A percentile compares a stretch with the other conserved stretches of the same genome.
Evolutionary conservation across 306 rosid species (phyloP).

Genomic region (Datisca glomerata): DNA sequence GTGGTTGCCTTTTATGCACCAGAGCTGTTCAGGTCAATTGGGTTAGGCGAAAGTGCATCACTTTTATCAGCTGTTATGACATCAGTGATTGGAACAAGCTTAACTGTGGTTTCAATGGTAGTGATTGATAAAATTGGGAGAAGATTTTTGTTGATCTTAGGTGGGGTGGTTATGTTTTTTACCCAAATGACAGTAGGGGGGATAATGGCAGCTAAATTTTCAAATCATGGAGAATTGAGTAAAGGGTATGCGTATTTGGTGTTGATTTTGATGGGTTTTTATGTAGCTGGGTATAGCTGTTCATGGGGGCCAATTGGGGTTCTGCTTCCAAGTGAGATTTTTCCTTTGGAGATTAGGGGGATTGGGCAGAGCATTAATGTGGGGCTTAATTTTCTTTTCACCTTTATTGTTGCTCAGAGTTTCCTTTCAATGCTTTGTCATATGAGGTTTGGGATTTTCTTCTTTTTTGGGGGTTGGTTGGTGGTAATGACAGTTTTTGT

Average conservation of each 20-base stretch:
- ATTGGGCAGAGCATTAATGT: conserved; percentile 35
- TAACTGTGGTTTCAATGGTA: conserved; percentile 40
- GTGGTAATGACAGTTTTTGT: conserved; percentile 31
- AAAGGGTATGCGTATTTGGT: conserved; percentile 25
- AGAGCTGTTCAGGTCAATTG: conserved; percentile 29
- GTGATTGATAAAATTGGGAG: conserved; percentile 35
- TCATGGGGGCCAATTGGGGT: conserved; percentile 40
- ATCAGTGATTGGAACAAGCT: conserved; percentile 24
- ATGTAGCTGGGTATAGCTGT: conserved; percentile 35
- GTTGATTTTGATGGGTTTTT: conserved; percentile 22
- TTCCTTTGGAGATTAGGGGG: conserved; percentile 28
- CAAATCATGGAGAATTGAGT: conserved; percentile 26
- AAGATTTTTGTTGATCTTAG: conserved; percentile 24
- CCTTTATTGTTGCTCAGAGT: conserved; percentile 31
- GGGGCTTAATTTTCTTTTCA: conserved; percentile 37
- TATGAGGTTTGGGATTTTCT: conserved; percentile 28
- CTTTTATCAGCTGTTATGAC: conserved; percentile 33
- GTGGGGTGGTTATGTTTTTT: conserved; percentile 31
- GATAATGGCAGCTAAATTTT: conserved; percentile 20
- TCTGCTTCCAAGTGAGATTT: conserved; percentile 39
- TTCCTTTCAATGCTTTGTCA: conserved; percentile 38
- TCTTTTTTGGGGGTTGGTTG: conserved; percentile 51
- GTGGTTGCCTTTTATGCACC: conserved; percentile 45
- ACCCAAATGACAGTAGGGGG: conserved; percentile 24
- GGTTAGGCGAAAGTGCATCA: conserved; percentile 36